phyloP scores from a whole-genome alignment of 192 early-diverging fungal genomes.

The Cetraspora pellucida region DNA sequence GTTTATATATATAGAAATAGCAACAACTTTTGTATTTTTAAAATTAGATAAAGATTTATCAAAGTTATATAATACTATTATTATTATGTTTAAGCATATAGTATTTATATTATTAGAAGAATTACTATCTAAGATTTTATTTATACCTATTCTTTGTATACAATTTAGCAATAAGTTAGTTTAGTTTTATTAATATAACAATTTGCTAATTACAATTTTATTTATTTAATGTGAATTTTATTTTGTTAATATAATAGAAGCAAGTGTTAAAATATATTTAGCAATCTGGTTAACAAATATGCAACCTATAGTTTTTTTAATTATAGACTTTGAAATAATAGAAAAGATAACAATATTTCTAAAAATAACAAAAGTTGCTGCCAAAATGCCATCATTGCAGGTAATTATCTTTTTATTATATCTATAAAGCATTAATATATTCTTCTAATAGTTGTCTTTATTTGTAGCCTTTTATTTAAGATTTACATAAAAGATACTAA shows the following conservation, averaged over 20 bases:
- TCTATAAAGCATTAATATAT: slow-evolving; percentile 13
- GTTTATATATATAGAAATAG: slow-evolving; percentile 19
- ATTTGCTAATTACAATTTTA: slow-evolving; percentile 17
- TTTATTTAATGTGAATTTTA: slow-evolving; percentile 9
- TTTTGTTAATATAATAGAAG: slow-evolving; percentile 28
- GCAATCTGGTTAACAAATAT: slow-evolving; percentile 16
- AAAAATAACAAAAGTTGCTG: slow-evolving; percentile 26
- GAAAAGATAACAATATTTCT: slow-evolving; percentile 19
- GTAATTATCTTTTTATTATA: slow-evolving; percentile 29
- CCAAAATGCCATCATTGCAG: slow-evolving; percentile 21
- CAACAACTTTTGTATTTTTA: slow-evolving; percentile 9
- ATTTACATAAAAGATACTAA: slow-evolving; percentile 31
- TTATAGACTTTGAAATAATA: slow-evolving; percentile 27
- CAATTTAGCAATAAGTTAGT: slow-evolving; percentile 26
- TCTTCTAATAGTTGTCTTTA: slow-evolving; percentile 24
- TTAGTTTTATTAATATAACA: slow-evolving; percentile 19
- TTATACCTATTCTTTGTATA: slow-evolving; percentile 16
- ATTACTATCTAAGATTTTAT: slow-evolving; percentile 19
- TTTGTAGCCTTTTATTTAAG: slow-evolving; percentile 31
- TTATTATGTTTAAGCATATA: slow-evolving; percentile 18
- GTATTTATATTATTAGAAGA: slow-evolving; percentile 15
- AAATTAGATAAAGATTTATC: slow-evolving; percentile 27
- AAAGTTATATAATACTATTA: slow-evolving; percentile 18
- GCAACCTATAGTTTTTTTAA: slow-evolving; percentile 28
- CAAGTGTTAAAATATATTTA: slow-evolving; percentile 25